Base-by-base conservation (phyloP, 2,329 filamentous ascomycete species). In the Talaromyces sp. region DNA sequence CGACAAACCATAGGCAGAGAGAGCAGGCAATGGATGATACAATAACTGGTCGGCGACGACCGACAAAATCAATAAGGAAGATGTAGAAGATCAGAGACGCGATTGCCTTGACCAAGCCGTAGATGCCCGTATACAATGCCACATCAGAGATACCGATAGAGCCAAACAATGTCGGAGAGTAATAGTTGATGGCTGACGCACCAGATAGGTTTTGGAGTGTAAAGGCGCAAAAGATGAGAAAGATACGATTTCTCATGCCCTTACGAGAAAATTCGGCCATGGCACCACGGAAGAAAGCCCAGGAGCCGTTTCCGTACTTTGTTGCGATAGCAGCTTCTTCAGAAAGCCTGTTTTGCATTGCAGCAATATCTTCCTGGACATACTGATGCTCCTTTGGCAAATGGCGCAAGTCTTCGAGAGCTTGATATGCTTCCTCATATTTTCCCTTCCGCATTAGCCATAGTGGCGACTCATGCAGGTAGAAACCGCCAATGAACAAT, bases 301-400 rank as follows among this genome's bases (percentile, higher is more conserved):
- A 69, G 27, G 66, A 50, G 4, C 60, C 76, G 70, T 54, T 70
- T 62, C 64, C 70, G 63, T 69, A 69, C 64, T 52, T 70, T 45
- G 43, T 54, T 16, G 66, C 61, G 27, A 69, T 67, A 1, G 58
- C 72, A 84, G 84, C 65, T 79, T 81, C 69, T 86, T 78, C 69
- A 81, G 83, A 65, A 84, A 81, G 24, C 86, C 81, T 8, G 81
- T 80, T 60, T 5, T 41, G 82, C 67, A 93, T 89, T 68, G 85
- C 87, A 64, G 84, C 82, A 27, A 93, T 81, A 75, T 93, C 91
- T 73, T 93, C 90, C 1, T 89, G 79, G 66, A 93, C 89, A 74
- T 93, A 92, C 14, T 86, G 76, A 68, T 80, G 72, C 19, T 77
- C 72, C 2, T 69, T 67, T 3, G 80, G 75, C 8, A 82, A 75